Percentiles rank a stretch among this genome's conserved stretches.
Conservation (phyloP, 1,284 basidiomycete species). For the Ganoderma lingzhi region DNA sequence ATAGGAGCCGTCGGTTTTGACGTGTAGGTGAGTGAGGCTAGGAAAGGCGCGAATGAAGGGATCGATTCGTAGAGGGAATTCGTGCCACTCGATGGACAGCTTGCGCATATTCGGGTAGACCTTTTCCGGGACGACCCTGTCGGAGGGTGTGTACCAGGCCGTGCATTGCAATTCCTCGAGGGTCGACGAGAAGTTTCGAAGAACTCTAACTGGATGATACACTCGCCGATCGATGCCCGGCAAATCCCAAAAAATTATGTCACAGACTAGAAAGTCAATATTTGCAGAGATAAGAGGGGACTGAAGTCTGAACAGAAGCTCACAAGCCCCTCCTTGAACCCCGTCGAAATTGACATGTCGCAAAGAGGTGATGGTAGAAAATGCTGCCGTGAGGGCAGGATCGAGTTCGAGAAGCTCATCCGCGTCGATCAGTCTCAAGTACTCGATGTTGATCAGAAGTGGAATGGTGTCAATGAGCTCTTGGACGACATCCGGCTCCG, state of each 20-base stretch:
- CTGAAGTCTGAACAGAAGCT: not conserved
- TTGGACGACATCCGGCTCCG: not conserved
- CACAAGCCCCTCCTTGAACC: not conserved
- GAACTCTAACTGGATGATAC: not conserved
- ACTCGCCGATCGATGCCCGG: not conserved
- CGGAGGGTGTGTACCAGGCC: not conserved
- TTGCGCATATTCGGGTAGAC: constrained; percentile 4
- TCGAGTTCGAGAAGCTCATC: not conserved
- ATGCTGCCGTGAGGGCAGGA: not conserved
- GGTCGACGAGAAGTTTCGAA: not conserved
- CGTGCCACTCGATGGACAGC: not conserved
- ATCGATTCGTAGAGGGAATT: not conserved
- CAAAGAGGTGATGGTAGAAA: not conserved
- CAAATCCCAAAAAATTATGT: not conserved
- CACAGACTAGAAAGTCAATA: not conserved
- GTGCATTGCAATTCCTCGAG: not conserved
- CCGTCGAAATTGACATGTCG: not conserved
- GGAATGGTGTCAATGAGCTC: not conserved
- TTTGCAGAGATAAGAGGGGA: not conserved
- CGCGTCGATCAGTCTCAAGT: not conserved
- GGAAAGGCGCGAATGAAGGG: constrained; percentile 4
- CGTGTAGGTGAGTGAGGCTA: not conserved
- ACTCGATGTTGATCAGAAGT: not conserved
- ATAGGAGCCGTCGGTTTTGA: not conserved
- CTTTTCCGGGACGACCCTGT: not conserved